Base-by-base conservation (phyloP, 352 stramenopile species). In the Phytophthora aleatoria region DNA sequence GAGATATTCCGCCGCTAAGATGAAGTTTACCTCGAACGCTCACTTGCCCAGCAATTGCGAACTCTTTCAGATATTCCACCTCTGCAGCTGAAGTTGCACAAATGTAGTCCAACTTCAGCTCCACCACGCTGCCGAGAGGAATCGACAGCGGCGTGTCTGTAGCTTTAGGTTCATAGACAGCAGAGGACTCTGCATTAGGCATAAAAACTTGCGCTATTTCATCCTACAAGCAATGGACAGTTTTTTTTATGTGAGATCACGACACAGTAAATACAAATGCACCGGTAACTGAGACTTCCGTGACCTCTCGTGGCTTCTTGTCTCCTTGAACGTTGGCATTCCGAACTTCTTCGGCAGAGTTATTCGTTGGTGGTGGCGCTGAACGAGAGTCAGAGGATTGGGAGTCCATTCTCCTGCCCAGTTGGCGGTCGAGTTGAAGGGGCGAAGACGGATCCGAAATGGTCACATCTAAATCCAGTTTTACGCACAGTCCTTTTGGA, bases 401-500 rank as follows among this genome's bases (percentile, higher is more conserved):
- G 3, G 35, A 16, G 35, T 41, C 12, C 35, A 41, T 41, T 41
- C 20, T 20, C 20, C 20, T 20, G 20, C 0, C 20, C 20, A 20
- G 20, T n/a, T 2, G 11, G 12, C 35, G 12, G 5, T 41, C 35
- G 24, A 8, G 6, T 39, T 50, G 50, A 67, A 74, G 49, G 13
- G 35, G 41, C 52, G 61, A 74, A 13, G 9, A 44, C 36, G 13
- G 15, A 59, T 67, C 41, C 55, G 7, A 33, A 15, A 24, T 52
- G 13, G 41, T 38, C 27, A 39, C 50, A 61, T 44, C 41, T 67
- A 60, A 67, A 66, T 67, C n/a, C 20, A 53, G 24, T 8, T 48
- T 60, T 71, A 75, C 47, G 57, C 27, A 41, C 73, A 81, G 13
- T 69, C 58, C 26, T 62, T 11, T 3, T 70, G 12, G 30, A 79